Evolutionary conservation across 2,329 filamentous ascomycete species (phyloP).

Genomic region (Zalaria obscura): DNA sequence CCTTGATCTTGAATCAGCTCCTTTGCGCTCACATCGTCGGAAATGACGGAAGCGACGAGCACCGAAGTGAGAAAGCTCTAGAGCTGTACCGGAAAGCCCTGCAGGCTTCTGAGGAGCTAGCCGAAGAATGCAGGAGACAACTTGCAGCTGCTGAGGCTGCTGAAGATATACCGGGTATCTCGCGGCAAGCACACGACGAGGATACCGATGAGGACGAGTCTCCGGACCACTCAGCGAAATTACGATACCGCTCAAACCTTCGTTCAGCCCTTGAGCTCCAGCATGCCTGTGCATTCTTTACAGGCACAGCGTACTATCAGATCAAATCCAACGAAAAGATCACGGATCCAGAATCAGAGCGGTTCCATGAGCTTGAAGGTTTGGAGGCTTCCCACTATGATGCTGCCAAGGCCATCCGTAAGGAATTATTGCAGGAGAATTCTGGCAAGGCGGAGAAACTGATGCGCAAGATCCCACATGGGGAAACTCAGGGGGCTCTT

Average conservation of each 20-base stretch:
- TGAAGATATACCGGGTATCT: neutral
- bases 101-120: constrained; percentile 28
- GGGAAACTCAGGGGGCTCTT: constrained; percentile 36
- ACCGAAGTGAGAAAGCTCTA: constrained; percentile 49
- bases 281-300: constrained; percentile 74
- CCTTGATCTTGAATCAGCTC: constrained; percentile 48
- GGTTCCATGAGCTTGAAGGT: constrained; percentile 52
- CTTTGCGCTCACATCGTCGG: constrained; percentile 65
- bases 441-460: constrained; percentile 44
- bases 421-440: constrained; percentile 55
- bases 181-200: neutral
- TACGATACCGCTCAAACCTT: constrained; percentile 42
- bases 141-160: constrained; percentile 24
- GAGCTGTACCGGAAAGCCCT: constrained; percentile 48
- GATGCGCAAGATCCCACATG: constrained; percentile 45
- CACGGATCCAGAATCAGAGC: constrained; percentile 51
- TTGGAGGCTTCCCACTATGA: constrained; percentile 64
- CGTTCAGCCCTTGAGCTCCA: constrained; percentile 63
- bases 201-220: constrained; percentile 17
- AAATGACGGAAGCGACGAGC: constrained; percentile 45
- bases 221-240: constrained; percentile 13
- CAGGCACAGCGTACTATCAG: constrained; percentile 70
- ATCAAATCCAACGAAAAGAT: constrained; percentile 57
- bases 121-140: constrained; percentile 47
- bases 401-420: constrained; percentile 59